phyloP scores from a whole-genome alignment of 1,284 basidiomycete genomes.

The Heliocybe sulcata region DNA sequence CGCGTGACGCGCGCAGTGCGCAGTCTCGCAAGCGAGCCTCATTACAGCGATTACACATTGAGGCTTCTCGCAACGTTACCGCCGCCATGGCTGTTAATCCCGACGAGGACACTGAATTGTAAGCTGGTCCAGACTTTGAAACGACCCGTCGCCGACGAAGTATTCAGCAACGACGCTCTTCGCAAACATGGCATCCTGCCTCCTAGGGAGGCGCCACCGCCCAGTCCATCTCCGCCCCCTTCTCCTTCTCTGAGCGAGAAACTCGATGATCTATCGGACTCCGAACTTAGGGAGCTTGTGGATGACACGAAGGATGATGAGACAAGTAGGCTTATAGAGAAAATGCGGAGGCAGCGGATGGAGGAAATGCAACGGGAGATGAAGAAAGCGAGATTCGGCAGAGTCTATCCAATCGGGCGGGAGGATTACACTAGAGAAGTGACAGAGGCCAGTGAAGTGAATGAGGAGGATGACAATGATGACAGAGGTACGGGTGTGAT shows the following conservation, averaged over 20 bases:
- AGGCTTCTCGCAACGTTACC: not conserved
- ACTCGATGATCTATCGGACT: constrained; percentile 58
- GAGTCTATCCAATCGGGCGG: constrained; percentile 83
- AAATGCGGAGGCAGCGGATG: constrained; percentile 62
- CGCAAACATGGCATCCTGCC: constrained; percentile 90
- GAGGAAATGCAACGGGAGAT: constrained; percentile 49
- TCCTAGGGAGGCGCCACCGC: constrained; percentile 59
- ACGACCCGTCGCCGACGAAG: not conserved
- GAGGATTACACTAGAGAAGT: constrained; percentile 95
- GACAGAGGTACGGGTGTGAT: constrained; percentile 79
- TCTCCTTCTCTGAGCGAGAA: constrained; percentile 59
- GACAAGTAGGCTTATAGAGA: constrained; percentile 69
- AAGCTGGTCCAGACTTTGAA: constrained; percentile 20
- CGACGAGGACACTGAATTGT: constrained; percentile 94
- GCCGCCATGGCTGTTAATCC: constrained; percentile 59
- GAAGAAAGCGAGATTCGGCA: constrained; percentile 72
- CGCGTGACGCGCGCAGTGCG: not conserved
- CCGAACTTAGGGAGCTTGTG: constrained; percentile 61
- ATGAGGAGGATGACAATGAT: constrained; percentile 59
- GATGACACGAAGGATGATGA: constrained; percentile 73
- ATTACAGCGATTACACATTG: no score
- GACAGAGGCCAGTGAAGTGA: constrained; percentile 81
- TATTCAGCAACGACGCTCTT: constrained; percentile 80
- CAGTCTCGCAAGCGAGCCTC: no score
- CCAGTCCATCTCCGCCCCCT: constrained; percentile 66